Base-by-base conservation (phyloP, 805 yeast genomes). In the Nakazawaea molendinolei region DNA sequence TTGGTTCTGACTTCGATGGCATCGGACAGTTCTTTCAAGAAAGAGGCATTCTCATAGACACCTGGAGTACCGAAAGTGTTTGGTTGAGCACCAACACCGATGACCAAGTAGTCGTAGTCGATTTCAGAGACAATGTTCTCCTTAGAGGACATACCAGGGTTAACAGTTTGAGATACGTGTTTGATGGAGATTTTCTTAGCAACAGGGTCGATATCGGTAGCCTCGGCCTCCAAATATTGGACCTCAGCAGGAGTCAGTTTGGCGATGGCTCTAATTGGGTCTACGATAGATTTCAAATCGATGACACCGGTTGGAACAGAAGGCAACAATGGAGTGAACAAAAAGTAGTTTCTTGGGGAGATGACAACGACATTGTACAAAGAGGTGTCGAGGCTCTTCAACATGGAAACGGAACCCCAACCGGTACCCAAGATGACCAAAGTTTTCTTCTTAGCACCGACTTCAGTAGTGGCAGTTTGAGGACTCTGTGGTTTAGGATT, bases 21-120 rank as follows among this genome's bases (percentile, higher is more conserved):
- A 63, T 89, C 96, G 48, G 82, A 73, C 41, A 89, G 79, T 64
- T 90, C 97, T 66, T 89, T 89, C 59, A 89, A 69, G 69, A 82
- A 89, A 36, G 86, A 75, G 14, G 95, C 92, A 59, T 86, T 67
- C 61, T 89, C 95, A 36, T 74, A 76, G 43, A 89, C 95, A 61
- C 97, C 97, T 36, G 95, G 94, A 46, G 85, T 89, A 53, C 95
- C 95, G 51, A 87, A 90, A 33, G 96, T 89, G 44, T 90, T 83
- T 50, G 94, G 92, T 59, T 83, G 84, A 38, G 97, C 95, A 58
- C 97, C 97, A 41, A 90, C 95, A 43, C 95, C 95, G 43, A 86
- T 71, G 31, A 89, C 92, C 47, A 89, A 70, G 60, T 85, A 84
- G 57, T 89, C 97, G 55, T 84, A 89, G 43, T 61, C 54, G 61